Percentiles rank a stretch among this genome's conserved stretches.
Conservation (phyloP, 768 basidiomycete genomes). For the Pulveroboletus frians region DNA sequence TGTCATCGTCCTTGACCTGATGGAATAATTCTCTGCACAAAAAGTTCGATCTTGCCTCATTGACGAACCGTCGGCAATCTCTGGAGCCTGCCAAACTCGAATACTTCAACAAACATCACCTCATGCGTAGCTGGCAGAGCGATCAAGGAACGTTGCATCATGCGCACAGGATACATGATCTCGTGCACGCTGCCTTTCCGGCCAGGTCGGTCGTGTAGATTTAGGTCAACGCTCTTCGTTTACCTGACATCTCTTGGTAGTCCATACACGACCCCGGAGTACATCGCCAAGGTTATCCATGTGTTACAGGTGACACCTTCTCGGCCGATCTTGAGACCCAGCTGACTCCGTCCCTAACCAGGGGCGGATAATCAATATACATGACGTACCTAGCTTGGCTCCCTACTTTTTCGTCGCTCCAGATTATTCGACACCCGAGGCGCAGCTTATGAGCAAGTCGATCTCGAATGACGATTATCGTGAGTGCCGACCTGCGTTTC, state of each 20-base stretch:
- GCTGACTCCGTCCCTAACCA: constrained; percentile 21
- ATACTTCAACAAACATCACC: constrained; percentile 84
- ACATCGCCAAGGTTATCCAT: constrained; percentile 59
- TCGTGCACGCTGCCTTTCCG: constrained; percentile 55
- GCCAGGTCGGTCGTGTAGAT: constrained; percentile 38
- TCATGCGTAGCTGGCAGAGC: constrained; percentile 52
- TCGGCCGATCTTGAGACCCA: neutral
- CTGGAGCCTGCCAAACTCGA: constrained; percentile 77
- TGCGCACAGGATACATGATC: constrained; percentile 47
- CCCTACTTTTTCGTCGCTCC: constrained; percentile 80
- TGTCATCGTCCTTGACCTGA: neutral
- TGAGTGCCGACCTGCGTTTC: constrained; percentile 21
- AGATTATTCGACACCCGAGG: constrained; percentile 49
- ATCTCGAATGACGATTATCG: constrained; percentile 42
- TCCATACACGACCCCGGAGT: constrained; percentile 46
- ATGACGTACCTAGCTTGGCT: constrained; percentile 62
- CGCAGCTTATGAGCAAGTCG: constrained; percentile 45
- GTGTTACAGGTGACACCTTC: constrained; percentile 47
- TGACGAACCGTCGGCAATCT: constrained; percentile 82
- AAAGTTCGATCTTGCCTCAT: constrained; percentile 68
- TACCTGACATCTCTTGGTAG: constrained; percentile 23
- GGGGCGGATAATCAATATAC: constrained; percentile 66
- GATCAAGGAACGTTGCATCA: constrained; percentile 49
- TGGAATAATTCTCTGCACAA: neutral
- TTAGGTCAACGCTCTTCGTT: neutral